Percentiles rank a stretch among this genome's conserved stretches.
These are phyloP conservation scores for Malassezia brasiliensis DNA, from an alignment of 1,284 basidiomycete species.

Conservation along the genomic window DNA sequence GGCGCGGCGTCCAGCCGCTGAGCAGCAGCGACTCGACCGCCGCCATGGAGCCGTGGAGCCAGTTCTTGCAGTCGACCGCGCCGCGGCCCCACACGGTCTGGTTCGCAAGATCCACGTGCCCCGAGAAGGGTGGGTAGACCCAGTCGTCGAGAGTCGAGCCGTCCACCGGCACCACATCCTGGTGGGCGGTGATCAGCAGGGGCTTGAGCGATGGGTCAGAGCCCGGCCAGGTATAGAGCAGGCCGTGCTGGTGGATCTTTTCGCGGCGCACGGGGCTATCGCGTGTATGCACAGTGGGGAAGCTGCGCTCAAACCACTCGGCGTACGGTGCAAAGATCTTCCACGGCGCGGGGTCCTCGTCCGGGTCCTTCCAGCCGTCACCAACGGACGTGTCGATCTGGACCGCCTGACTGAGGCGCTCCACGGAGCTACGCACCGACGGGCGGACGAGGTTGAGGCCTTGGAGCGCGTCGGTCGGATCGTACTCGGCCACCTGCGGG, in stretches of 20 bases:
- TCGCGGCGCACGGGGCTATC: slow-evolving; percentile 22
- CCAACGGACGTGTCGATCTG: slow-evolving; percentile 35
- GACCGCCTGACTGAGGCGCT: slow-evolving; percentile 29
- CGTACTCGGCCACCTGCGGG: slow-evolving; percentile 14
- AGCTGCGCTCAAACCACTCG: slow-evolving; percentile 24
- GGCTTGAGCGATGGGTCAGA: slow-evolving; percentile 57
- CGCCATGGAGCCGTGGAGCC: slow-evolving; percentile 51
- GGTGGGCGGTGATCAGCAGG: slow-evolving; percentile 55
- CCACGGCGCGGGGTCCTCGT: slow-evolving; percentile 24
- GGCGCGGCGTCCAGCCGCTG: slow-evolving; percentile 48
- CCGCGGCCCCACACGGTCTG: slow-evolving; percentile 53
- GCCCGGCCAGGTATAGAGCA: slow-evolving; percentile 61
- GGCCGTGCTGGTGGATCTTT: slow-evolving; percentile 57
- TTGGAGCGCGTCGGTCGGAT: slow-evolving; percentile 1
- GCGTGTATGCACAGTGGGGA: slow-evolving; percentile 27
- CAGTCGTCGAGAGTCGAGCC: slow-evolving; percentile 51
- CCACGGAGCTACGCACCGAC: neutral
- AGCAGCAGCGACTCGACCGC: slow-evolving; percentile 52
- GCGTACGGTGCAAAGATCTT: slow-evolving; percentile 27
- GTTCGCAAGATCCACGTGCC: slow-evolving; percentile 49
- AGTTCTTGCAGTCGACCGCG: slow-evolving; percentile 48
- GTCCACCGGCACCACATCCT: slow-evolving; percentile 54
- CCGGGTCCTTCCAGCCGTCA: slow-evolving; percentile 29
- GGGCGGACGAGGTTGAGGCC: neutral
- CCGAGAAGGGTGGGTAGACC: slow-evolving; percentile 53